A percentile compares a stretch with the other conserved stretches of the same genome.
Conservation (phyloP, 179 eudicot species). For the Beta lomatogona region DNA sequence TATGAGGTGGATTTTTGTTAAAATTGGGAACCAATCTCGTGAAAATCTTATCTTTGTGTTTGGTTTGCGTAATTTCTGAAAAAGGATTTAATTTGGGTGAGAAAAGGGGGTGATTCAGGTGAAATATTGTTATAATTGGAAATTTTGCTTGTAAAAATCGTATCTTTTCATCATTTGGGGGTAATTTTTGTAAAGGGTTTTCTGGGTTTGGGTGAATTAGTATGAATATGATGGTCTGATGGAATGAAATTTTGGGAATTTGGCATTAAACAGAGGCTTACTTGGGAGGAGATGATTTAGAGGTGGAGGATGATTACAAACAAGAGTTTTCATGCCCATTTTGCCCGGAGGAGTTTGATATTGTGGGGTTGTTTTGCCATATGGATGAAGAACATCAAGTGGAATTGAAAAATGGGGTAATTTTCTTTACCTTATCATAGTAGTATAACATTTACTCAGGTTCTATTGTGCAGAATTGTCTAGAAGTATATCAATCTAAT, state of each 20-base stretch:
- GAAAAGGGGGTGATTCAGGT: slow-evolving; percentile 14
- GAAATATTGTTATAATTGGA: neutral
- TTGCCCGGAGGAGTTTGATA: slow-evolving; percentile 86
- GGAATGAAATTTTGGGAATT: slow-evolving; percentile 7
- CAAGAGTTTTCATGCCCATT: slow-evolving; percentile 89
- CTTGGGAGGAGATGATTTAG: slow-evolving; percentile 70
- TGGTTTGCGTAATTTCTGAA: neutral
- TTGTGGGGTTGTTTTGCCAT: slow-evolving; percentile 92
- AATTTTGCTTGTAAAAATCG: neutral
- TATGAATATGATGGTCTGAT: neutral
- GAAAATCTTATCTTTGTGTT: neutral
- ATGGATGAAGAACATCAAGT: slow-evolving; percentile 87
- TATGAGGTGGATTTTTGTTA: neutral
- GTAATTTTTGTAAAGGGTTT: neutral
- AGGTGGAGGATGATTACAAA: slow-evolving; percentile 68
- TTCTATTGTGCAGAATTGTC: neutral
- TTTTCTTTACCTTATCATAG: neutral
- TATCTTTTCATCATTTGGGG: neutral
- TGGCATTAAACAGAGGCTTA: slow-evolving; percentile 52
- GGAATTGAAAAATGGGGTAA: slow-evolving; percentile 88
- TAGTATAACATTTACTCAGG: neutral
- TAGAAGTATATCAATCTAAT: neutral
- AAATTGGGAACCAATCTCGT: neutral
- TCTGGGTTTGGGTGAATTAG: neutral
- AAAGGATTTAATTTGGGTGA: neutral